Conservation (phyloP, 169 alveolate genomes). For the Plasmodium malariae region DNA sequence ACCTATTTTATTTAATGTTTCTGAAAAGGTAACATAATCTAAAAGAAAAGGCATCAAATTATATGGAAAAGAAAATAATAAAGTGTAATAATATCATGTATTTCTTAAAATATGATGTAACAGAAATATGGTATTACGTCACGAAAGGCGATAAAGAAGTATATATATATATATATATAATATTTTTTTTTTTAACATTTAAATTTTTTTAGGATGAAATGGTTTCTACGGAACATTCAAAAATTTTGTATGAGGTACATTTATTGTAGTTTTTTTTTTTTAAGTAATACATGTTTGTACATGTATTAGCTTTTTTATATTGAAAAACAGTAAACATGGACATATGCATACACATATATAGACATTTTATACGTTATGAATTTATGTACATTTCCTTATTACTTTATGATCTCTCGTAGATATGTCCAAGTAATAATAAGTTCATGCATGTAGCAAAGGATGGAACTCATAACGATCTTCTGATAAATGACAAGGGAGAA, state of each 20-base stretch:
- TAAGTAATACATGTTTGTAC: no score
- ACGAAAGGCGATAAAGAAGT: not conserved
- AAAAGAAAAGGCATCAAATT: not conserved
- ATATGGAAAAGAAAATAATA: not conserved
- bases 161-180: not conserved
- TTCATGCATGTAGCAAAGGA: not conserved
- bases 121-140: no score
- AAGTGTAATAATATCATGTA: no score
- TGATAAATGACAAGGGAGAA: conserved; percentile 26
- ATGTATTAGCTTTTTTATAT: no score
- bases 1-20: conserved; percentile 31
- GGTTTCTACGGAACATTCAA: conserved; percentile 23
- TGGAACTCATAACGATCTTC: conserved; percentile 42
- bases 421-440: conserved; percentile 38
- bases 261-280: not conserved
- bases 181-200: conserved; percentile 13
- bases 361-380: no score
- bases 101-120: no score
- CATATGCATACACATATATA: no score
- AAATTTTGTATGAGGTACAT: conserved; percentile 18
- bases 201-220: conserved; percentile 27
- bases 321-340: no score
- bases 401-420: no score
- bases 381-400: no score
- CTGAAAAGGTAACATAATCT: conserved; percentile 15